Base-by-base conservation (phyloP, 495 filamentous ascomycete species). In the Podospora pseudoanserina region DNA sequence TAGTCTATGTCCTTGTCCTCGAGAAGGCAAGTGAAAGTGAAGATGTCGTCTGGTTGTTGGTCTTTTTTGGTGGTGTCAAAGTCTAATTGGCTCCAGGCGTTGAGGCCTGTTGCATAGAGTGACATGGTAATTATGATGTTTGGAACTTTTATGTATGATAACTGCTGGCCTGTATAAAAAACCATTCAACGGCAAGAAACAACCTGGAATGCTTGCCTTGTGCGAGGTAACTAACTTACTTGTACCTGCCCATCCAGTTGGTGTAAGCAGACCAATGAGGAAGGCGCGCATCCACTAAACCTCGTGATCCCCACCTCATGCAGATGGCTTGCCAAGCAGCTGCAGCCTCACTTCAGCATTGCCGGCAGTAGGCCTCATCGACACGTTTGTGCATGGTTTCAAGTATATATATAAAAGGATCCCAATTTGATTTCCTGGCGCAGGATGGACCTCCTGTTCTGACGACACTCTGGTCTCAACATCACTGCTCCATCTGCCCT, bases 31-130 rank as follows among this genome's bases (percentile, higher is more conserved):
- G 71, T 76, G 64, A 83, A 84, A 5, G 69, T 60, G 30, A n/a
- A 30, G 49, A 83, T 61, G 70, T 85, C 83, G 20, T 80, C 74
- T 34, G 76, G 75, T 32, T 84, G 80, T 4, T 65, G 20, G 9
- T 28, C 30, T 16, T 39, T n/a, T 27, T 63, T 72, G 63, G 23
- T 64, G 1, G 63, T 27, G 0, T 63, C 60, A 62, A 84, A 83
- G 3, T 73, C 65, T 60, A 86, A 75, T 69, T 86, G 83, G 55
- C 72, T 72, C 80, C 80, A 86, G 57, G 82, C 80, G 70, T 87
- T 87, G 74, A 81, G 80, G 56, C 85, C 85, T n/a, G 80, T 66
- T 63, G 79, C 84, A 63, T 80, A 82, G 15, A 87, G 70, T 67
- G 82, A 77, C 83, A 83, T 84, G 44, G 39, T 16, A 11, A 18